Base-by-base conservation (phyloP, 2,329 filamentous ascomycete species). In the Verruconis gallopava region DNA sequence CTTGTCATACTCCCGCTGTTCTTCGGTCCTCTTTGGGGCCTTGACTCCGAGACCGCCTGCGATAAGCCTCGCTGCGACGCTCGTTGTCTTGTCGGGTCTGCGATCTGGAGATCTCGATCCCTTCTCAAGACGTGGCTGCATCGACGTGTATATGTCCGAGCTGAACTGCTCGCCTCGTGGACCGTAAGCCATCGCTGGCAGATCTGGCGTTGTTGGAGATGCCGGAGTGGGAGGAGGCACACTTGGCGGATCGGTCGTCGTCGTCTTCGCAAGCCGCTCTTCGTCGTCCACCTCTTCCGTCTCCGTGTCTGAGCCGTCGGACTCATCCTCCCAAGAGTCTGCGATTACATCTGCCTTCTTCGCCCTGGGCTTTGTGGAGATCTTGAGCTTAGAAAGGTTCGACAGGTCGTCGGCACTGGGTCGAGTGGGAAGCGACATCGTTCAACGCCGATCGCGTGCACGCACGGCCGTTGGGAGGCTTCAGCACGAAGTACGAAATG, bases 11-110 rank as follows among this genome's bases (percentile, higher is more conserved):
- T 85, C 83, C 51, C 72, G 73, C 68, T 94, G 83, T 63, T 95
- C 88, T 48, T 93, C 85, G 1, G 85, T 95, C 59, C 79, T 74
- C 65, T 76, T 81, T 21, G 85, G 85, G 22, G 79, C 77, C 54
- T 79, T 77, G 42, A 95, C 74, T 1, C 91, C 91, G 49, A 96
- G 65, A 1, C 84, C 86, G 3, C 82, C 83, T 1, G 85, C 86
- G 57, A 98, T 96, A 74, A 98, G 72, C 45, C 91, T 71, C 47
- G 82, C 75, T 4, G 91, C 91, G 30, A 93, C 85, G 1, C 86
- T 85, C 47, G 93, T 93, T 47, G 88, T 93, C 68, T 94, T 98
- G 63, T 94, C 88, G 0, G 86, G 89, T 49, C 40, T 52, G 46
- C 18, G 36, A 12, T 35, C 41, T 3, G 44, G 30, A 22, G 37